A percentile compares a stretch with the other conserved stretches of the same genome.
phyloP scores from a whole-genome alignment of 192 early-diverging fungal genomes.

The Coemansia sp. region DNA sequence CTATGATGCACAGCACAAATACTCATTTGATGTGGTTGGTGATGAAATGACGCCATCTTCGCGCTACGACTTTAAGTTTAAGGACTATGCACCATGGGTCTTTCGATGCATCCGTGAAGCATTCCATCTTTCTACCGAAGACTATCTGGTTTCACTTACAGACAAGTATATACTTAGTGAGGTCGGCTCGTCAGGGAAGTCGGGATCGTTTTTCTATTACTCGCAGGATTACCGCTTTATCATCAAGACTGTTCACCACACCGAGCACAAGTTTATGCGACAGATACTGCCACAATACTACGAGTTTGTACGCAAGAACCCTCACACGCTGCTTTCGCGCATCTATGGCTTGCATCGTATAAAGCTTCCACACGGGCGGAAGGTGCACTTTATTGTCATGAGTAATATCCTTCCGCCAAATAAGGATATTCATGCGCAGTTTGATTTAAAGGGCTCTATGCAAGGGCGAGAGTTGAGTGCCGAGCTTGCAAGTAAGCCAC shows the following conservation, averaged over 20 bases:
- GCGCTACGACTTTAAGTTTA: constrained; percentile 98
- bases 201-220: constrained; percentile 97
- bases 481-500: constrained; percentile 73
- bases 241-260: constrained; percentile 95
- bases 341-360: constrained; percentile 96
- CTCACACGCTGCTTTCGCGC: constrained; percentile 88
- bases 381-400: constrained; percentile 99
- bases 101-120: constrained; percentile 86
- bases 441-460: constrained; percentile 94
- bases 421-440: constrained; percentile 94
- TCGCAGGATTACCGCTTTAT: constrained; percentile 98
- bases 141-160: constrained; percentile 92
- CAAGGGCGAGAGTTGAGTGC: constrained; percentile 79
- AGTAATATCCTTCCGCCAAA: constrained; percentile 97
- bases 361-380: constrained; percentile 86
- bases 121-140: constrained; percentile 85
- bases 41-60: constrained; percentile 94
- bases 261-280: constrained; percentile 93
- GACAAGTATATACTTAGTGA: constrained; percentile 97
- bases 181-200: constrained; percentile 91
- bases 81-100: constrained; percentile 98
- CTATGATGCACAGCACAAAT: constrained; percentile 85
- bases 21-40: constrained; percentile 93
- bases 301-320: constrained; percentile 84
- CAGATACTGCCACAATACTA: constrained; percentile 86